These are phyloP conservation scores for Gaeumannomyces sp. DNA, from an alignment of 2,329 filamentous ascomycete species.

Conservation along the genomic window DNA sequence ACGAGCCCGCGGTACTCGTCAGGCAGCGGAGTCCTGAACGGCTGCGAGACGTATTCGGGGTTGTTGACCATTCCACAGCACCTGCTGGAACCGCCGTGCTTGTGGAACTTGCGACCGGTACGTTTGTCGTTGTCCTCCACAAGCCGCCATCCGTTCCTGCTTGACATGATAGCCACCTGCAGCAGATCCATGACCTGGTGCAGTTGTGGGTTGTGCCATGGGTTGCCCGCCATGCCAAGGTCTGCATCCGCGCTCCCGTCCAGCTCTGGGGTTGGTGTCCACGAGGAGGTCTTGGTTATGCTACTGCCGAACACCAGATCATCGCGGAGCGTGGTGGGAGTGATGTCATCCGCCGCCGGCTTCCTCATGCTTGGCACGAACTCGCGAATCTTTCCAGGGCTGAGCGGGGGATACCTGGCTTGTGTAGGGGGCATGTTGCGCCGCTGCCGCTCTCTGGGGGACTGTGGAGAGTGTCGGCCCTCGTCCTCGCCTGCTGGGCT, in stretches of 20 bases:
- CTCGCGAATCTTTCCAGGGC: neutral
- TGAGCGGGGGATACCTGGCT: neutral
- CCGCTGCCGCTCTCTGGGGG: neutral
- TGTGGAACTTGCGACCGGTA: neutral
- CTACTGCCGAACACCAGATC: neutral
- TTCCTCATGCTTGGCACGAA: neutral
- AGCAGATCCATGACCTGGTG: constrained; percentile 38
- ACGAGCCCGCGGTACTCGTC: constrained; percentile 37
- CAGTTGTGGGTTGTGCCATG: constrained; percentile 35
- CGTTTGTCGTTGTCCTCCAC: neutral
- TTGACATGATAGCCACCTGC: constrained; percentile 35
- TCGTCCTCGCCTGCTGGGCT: neutral
- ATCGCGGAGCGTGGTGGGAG: neutral
- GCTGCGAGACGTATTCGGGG: neutral
- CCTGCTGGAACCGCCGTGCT: neutral
- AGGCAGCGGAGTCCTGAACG: constrained; percentile 27
- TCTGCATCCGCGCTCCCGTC: neutral
- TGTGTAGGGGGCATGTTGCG: neutral
- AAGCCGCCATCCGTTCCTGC: constrained; percentile 15
- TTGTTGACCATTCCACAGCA: neutral
- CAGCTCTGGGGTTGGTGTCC: neutral
- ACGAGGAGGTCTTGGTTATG: neutral
- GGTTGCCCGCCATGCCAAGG: constrained; percentile 14
- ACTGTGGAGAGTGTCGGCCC: neutral
- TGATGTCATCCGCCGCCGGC: neutral